Base-by-base conservation (phyloP, 148 eudicot species). In the Silene latifolia region DNA sequence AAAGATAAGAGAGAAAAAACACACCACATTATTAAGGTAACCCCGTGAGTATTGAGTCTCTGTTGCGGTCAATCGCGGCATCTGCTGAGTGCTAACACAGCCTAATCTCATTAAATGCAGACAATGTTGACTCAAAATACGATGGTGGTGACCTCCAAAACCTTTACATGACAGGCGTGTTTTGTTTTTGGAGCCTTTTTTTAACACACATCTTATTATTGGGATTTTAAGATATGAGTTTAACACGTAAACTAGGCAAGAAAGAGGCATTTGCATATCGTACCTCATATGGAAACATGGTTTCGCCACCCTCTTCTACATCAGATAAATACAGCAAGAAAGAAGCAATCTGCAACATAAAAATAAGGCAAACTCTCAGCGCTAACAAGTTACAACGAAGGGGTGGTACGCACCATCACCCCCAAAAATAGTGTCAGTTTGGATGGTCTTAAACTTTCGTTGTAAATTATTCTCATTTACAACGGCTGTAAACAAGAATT, bases 251-350 rank as follows among this genome's bases (percentile, higher is more conserved):
- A 2, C 2, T 23, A 76, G 17, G 54, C 57, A 47, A 65, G n/a
- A 66, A 21, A 66, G 46, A 65, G 58, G 25, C 29, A 17, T 66
- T 48, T 48, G 18, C 68, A 53, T 10, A 73, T 27, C 74, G 46
- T 80, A 90, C 98, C 96, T 90, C 98, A 58, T 80, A 93, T 2
- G 98, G 98, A 71, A 93, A 93, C 96, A 90, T 89, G 63, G 98
- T 93, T 88, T 90, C 98, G 12, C 98, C 98, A 56, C 98, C 98
- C 87, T 86, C 93, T 85, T 90, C 93, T 71, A 90, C 98, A 77
- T 91, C 92, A 42, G 98, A 87, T 82, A 93, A 80, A 83, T 93
- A 93, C 72, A 90, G 83, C 83, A 93, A 83, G 79, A 93, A 93
- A 57, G 96, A 90, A 74, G 96, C 98, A 77, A 90, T 77, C 98